Conservation (phyloP, 345 rosid species). For the Eucalyptus urophylla region DNA sequence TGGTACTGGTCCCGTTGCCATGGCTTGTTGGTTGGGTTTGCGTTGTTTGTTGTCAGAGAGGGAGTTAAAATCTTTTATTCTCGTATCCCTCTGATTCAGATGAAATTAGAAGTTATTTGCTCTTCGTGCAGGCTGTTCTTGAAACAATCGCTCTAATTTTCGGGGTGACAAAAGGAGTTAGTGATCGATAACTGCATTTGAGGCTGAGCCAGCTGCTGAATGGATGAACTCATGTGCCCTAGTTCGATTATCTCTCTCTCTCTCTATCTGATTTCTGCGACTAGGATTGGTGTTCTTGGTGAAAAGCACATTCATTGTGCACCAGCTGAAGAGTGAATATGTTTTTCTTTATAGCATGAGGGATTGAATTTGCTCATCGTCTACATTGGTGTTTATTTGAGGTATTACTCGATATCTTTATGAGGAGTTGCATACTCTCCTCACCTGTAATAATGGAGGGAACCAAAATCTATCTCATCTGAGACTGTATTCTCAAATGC, state of each 20-base stretch:
- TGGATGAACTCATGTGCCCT: background rate
- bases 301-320: background rate
- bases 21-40: background rate
- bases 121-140: slow-evolving; percentile 53
- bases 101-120: background rate
- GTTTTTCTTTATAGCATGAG: background rate
- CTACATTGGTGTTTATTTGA: background rate
- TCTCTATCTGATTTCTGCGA: background rate
- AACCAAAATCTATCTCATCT: background rate
- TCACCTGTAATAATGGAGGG: background rate
- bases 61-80: background rate
- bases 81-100: background rate
- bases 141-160: slow-evolving; percentile 62
- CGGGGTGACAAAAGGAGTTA: slow-evolving; percentile 49
- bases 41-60: background rate
- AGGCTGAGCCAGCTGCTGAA: background rate
- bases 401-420: background rate
- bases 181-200: slow-evolving; percentile 25
- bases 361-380: background rate
- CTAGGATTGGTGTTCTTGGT: background rate
- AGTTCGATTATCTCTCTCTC: background rate
- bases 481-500: background rate
- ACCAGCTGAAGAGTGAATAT: background rate
- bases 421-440: background rate
- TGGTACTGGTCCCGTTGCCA: background rate